A percentile compares a stretch with the other conserved stretches of the same genome.
Evolutionary conservation across 495 filamentous ascomycete species (phyloP).

Genomic region (Aspergillus egyptiacus): DNA sequence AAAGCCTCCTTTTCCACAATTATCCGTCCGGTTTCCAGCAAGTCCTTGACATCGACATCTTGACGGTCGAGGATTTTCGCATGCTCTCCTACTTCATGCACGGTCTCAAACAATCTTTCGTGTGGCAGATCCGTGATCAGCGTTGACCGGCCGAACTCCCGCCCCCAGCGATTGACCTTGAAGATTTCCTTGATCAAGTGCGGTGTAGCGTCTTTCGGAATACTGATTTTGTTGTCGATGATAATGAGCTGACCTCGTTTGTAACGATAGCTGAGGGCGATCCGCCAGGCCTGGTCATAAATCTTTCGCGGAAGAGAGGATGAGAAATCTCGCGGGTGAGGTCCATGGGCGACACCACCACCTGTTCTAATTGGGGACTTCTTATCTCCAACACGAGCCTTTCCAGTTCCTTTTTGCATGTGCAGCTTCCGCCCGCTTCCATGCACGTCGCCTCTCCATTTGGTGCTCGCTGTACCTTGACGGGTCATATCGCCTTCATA

Average conservation of each 20-base stretch:
- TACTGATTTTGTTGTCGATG: constrained; percentile 63
- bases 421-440: constrained; percentile 72
- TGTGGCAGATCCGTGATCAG: constrained; percentile 57
- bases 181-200: constrained; percentile 62
- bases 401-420: constrained; percentile 79
- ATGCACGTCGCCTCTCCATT: constrained; percentile 77
- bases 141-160: constrained; percentile 62
- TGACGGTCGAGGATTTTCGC: constrained; percentile 59
- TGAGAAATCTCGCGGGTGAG: constrained; percentile 81
- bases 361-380: constrained; percentile 79
- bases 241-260: constrained; percentile 78
- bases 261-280: constrained; percentile 87
- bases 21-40: constrained; percentile 75
- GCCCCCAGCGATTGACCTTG: constrained; percentile 64
- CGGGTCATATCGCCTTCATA: constrained; percentile 89
- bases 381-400: constrained; percentile 70
- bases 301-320: constrained; percentile 79
- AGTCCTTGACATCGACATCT: constrained; percentile 90
- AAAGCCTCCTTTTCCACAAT: constrained; percentile 82
- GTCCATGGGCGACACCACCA: constrained; percentile 82
- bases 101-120: constrained; percentile 36
- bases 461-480: constrained; percentile 78
- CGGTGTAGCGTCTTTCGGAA: constrained; percentile 47
- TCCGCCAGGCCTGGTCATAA: constrained; percentile 95
- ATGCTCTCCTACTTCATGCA: constrained; percentile 55